These are phyloP conservation scores for Dactylellina parvicollis DNA, from an alignment of 2,329 filamentous ascomycete genomes.

Conservation along the genomic window DNA sequence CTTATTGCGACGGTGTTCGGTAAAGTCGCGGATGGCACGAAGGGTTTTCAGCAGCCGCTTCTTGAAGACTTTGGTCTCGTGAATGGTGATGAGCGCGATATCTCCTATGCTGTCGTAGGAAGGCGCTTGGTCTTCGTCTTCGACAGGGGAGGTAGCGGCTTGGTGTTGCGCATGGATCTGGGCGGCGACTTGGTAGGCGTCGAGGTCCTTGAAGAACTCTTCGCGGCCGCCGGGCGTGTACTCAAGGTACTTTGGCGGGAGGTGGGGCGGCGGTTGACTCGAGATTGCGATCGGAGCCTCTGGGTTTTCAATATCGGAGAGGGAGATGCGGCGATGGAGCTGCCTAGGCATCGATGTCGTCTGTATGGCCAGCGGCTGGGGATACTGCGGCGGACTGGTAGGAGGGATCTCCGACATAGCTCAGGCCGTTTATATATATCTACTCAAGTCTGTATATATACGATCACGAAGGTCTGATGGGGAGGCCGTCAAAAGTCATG, in stretches of 20 bases:
- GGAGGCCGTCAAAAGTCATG: too few species aligned
- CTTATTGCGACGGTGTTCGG: conserved; percentile 11
- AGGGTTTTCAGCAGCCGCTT: conserved; percentile 23
- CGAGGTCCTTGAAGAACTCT: conserved; percentile 45
- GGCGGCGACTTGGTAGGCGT: conserved; percentile 44
- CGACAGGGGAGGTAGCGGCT: background rate
- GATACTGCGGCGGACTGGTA: too few species aligned
- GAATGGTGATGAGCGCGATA: conserved; percentile 20
- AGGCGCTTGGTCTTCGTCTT: conserved; percentile 2
- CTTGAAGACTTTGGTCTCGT: conserved; percentile 46
- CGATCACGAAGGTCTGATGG: too few species aligned
- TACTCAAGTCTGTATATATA: too few species aligned
- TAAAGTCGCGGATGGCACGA: conserved; percentile 32
- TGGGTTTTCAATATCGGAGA: conserved; percentile 36
- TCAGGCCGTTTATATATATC: too few species aligned
- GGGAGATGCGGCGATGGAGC: conserved; percentile 47
- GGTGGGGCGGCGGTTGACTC: conserved; percentile 1
- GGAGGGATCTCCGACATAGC: too few species aligned
- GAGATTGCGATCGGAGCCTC: conserved; percentile 17
- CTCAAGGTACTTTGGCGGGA: conserved; percentile 38
- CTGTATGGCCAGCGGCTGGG: too few species aligned
- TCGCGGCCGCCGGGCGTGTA: conserved; percentile 47
- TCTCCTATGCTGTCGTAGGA: conserved; percentile 43
- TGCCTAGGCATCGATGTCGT: too few species aligned
- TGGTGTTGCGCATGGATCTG: conserved; percentile 35